Evolutionary conservation across 2,329 filamentous ascomycete species (phyloP).

Genomic region (Bretziella fagacearum): DNA sequence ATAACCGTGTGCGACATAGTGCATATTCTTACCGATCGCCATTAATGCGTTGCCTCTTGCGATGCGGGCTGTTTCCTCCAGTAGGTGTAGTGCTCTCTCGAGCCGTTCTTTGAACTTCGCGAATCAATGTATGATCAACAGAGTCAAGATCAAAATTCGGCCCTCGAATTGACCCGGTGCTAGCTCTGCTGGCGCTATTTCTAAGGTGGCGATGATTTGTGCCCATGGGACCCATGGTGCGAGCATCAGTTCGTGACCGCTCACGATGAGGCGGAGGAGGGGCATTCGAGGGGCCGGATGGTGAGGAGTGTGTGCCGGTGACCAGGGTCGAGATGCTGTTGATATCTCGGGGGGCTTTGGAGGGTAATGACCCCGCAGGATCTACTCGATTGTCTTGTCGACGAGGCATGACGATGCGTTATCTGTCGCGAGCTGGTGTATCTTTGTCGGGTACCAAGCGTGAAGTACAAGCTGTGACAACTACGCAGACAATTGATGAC

Average conservation of each 20-base stretch:
- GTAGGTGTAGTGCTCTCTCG: constrained; percentile 33
- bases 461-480: too few species aligned
- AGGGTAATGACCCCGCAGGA: not conserved
- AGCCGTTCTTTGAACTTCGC: constrained; percentile 30
- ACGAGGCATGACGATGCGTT: not conserved
- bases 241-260: constrained; percentile 10
- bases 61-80: constrained; percentile 36
- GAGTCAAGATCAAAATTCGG: constrained; percentile 31
- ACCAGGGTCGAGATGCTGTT: too few species aligned
- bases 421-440: too few species aligned
- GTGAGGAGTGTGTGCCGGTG: too few species aligned
- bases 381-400: not conserved
- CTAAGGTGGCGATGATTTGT: constrained; percentile 11
- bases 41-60: constrained; percentile 43
- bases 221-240: not conserved
- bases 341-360: not conserved
- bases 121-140: constrained; percentile 33
- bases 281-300: not conserved
- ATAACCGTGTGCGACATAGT: not conserved
- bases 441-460: not conserved
- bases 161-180: constrained; percentile 18
- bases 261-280: constrained; percentile 5
- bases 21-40: constrained; percentile 37
- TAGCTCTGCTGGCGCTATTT: constrained; percentile 1
- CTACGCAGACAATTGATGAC: too few species aligned